These are phyloP conservation scores for Anthracocystis walkeri DNA, from an alignment of 1,284 basidiomycete species.

Conservation along the genomic window DNA sequence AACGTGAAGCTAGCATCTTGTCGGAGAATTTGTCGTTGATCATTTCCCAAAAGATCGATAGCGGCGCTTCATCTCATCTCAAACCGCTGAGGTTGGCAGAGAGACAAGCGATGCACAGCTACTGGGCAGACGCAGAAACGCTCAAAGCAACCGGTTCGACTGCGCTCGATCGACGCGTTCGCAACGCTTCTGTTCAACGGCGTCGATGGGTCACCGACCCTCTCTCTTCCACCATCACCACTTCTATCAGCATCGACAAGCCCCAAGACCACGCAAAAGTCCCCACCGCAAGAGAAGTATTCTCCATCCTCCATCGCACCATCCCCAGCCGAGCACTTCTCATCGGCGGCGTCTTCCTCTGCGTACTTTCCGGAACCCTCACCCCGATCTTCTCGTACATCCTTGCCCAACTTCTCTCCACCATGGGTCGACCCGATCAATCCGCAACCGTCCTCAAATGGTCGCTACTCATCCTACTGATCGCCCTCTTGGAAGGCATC, in stretches of 20 bases:
- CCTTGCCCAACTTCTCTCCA: slow-evolving; percentile 82
- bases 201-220: slow-evolving; percentile 20
- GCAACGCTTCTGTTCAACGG: slow-evolving; percentile 8
- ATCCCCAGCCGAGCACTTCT: slow-evolving; percentile 81
- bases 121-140: slow-evolving; percentile 39
- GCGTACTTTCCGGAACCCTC: slow-evolving; percentile 79
- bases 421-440: slow-evolving; percentile 76
- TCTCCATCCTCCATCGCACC: slow-evolving; percentile 75
- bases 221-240: accelerated
- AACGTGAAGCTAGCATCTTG: slow-evolving; percentile 24
- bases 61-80: slow-evolving; percentile 26
- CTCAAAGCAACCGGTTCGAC: slow-evolving; percentile 32
- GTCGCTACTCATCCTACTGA: slow-evolving; percentile 73
- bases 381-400: slow-evolving; percentile 92
- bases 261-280: background rate
- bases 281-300: slow-evolving; percentile 23
- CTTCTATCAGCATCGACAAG: background rate
- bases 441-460: slow-evolving; percentile 62
- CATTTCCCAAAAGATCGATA: slow-evolving; percentile 34
- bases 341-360: slow-evolving; percentile 75
- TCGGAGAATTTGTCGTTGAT: slow-evolving; percentile 44
- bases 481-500: slow-evolving; percentile 82
- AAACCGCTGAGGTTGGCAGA: slow-evolving; percentile 41
- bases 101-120: slow-evolving; percentile 34
- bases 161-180: slow-evolving; percentile 35